Conservation (phyloP, 768 basidiomycete genomes). For the Udeniomyces megalosporus region DNA sequence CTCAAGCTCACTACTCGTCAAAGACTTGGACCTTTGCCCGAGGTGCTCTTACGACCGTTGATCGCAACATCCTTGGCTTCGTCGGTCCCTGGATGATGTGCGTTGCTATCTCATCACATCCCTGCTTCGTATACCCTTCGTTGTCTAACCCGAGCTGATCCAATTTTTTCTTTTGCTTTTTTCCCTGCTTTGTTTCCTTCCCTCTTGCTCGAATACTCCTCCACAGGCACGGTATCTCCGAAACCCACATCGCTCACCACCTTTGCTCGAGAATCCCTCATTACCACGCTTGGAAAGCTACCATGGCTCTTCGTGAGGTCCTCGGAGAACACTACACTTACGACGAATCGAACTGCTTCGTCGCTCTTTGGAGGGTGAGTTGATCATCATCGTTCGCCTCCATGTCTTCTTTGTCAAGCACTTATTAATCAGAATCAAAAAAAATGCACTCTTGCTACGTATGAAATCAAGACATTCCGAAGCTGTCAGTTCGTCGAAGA, state of each 20-base stretch:
- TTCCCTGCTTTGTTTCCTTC: background rate
- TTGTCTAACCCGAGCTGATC: no score
- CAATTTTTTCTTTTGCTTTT: background rate
- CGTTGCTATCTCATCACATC: background rate
- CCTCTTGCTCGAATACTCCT: background rate
- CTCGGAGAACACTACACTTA: constrained; percentile 38
- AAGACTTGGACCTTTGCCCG: constrained; percentile 73
- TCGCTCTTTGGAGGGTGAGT: constrained; percentile 38
- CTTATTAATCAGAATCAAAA: background rate
- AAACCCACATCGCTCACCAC: constrained; percentile 36
- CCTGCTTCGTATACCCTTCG: background rate
- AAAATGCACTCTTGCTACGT: background rate
- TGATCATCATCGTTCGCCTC: background rate
- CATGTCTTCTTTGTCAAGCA: background rate
- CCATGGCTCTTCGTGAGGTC: constrained; percentile 61
- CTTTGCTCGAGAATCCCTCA: constrained; percentile 91
- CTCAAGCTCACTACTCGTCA: constrained; percentile 61
- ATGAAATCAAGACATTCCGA: constrained; percentile 23
- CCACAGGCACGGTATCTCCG: constrained; percentile 15
- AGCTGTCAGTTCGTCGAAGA: constrained; percentile 88
- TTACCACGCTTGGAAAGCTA: constrained; percentile 70
- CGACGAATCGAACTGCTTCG: constrained; percentile 35
- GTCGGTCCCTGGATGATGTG: constrained; percentile 33
- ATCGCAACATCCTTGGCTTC: constrained; percentile 58
- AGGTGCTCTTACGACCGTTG: constrained; percentile 81